Percentiles rank a stretch among this genome's conserved stretches.
These are phyloP conservation scores for Waltiozyma sp. DNA, from an alignment of 1,139 yeast species.

Conservation along the genomic window DNA sequence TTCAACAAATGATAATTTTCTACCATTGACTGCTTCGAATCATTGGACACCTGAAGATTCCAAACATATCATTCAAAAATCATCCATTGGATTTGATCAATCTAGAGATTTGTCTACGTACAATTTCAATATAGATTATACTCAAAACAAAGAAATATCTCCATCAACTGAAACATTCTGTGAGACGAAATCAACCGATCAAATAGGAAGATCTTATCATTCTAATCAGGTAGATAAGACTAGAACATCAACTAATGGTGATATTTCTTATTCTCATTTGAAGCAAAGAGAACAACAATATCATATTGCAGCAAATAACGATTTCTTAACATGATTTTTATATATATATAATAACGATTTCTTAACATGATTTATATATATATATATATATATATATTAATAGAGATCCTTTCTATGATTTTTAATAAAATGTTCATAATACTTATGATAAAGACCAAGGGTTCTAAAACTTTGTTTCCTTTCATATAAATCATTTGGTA, in stretches of 20 bases:
- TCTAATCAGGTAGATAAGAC: neutral
- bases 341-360: no score
- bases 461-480: conserved; percentile 1
- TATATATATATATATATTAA: no score
- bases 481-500: neutral
- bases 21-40: no score
- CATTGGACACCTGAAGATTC: neutral
- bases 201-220: neutral
- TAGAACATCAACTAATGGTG: neutral
- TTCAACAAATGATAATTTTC: no score
- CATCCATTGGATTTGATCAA: neutral
- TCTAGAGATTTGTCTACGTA: neutral
- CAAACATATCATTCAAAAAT: neutral
- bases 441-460: conserved; percentile 15
- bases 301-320: neutral
- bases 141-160: neutral
- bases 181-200: no score
- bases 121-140: neutral
- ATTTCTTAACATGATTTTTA: neutral
- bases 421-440: conserved; percentile 13
- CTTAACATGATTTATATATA: no score
- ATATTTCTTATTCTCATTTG: neutral
- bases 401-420: conserved; percentile 4
- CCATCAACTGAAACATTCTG: no score
- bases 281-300: neutral